Conservation (phyloP, 1,284 basidiomycete genomes). For the Ustilago hordei region DNA sequence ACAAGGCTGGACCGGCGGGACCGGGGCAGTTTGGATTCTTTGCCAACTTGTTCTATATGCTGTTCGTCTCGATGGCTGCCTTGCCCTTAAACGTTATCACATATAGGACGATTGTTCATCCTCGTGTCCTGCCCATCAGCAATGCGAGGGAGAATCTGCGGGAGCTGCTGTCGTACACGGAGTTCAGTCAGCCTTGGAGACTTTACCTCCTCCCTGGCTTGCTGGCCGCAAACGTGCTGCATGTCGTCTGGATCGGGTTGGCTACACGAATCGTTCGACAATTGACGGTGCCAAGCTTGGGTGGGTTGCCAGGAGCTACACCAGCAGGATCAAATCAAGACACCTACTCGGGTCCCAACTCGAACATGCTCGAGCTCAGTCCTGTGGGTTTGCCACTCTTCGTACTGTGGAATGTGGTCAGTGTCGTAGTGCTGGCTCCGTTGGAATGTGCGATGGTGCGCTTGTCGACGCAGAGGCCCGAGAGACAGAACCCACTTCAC, state of each 20-base stretch:
- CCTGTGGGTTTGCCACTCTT: conserved; percentile 57
- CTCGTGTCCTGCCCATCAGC: conserved; percentile 49
- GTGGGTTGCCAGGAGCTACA: conserved; percentile 42
- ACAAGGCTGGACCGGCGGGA: conserved; percentile 58
- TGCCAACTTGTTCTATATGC: conserved; percentile 57
- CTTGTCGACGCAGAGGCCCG: conserved; percentile 62
- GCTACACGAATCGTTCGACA: conserved; percentile 57
- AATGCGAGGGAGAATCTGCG: conserved; percentile 48
- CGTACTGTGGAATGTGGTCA: conserved; percentile 57
- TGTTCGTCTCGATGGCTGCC: conserved; percentile 51
- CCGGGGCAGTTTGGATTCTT: conserved; percentile 62
- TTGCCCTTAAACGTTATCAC: conserved; percentile 64
- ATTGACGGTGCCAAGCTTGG: conserved; percentile 55
- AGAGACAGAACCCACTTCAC: conserved; percentile 64
- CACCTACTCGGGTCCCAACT: conserved; percentile 57
- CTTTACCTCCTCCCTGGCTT: conserved; percentile 64
- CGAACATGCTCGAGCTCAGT: conserved; percentile 49
- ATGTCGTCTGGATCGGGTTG: conserved; percentile 60
- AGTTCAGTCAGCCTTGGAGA: conserved; percentile 63
- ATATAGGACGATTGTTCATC: conserved; percentile 64
- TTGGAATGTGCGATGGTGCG: conserved; percentile 66
- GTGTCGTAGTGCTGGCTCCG: conserved; percentile 58
- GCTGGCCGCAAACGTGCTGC: conserved; percentile 52
- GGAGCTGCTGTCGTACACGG: conserved; percentile 59
- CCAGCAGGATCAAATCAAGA: conserved; percentile 52